phyloP scores from a whole-genome alignment of 352 stramenopile species.

The Phytophthora rubi region DNA sequence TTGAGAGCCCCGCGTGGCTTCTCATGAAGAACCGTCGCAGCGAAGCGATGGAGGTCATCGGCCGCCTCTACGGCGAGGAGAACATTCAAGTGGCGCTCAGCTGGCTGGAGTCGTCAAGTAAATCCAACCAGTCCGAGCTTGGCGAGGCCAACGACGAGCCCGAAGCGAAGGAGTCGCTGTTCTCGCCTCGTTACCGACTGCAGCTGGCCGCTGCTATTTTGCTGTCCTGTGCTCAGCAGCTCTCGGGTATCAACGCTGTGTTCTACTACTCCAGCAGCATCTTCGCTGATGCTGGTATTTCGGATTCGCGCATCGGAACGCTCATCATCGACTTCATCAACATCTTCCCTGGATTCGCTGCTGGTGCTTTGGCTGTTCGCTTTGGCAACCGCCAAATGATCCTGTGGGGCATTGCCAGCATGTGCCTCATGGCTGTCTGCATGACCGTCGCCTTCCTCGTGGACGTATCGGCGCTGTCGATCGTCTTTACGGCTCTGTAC shows the following conservation, averaged over 20 bases:
- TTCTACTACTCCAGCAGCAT: slow-evolving; percentile 31
- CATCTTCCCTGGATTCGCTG: slow-evolving; percentile 47
- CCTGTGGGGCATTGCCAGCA: slow-evolving; percentile 41
- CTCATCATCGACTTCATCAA: slow-evolving; percentile 49
- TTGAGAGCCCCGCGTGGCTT: slow-evolving; percentile 44
- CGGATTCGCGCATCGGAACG: slow-evolving; percentile 25
- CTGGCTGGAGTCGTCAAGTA: slow-evolving; percentile 38
- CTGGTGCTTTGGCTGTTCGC: slow-evolving; percentile 42
- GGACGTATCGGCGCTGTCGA: slow-evolving; percentile 32
- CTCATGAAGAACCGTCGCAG: slow-evolving; percentile 30
- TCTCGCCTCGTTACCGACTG: slow-evolving; percentile 42
- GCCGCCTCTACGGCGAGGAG: slow-evolving; percentile 40
- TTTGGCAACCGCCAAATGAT: slow-evolving; percentile 66
- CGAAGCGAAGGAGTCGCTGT: slow-evolving; percentile 32
- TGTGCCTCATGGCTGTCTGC: slow-evolving; percentile 51
- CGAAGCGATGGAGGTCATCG: slow-evolving; percentile 37
- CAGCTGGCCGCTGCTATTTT: slow-evolving; percentile 55
- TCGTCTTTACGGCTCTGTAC: slow-evolving; percentile 57
- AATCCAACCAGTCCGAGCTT: slow-evolving; percentile 18
- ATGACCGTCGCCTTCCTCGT: slow-evolving; percentile 56
- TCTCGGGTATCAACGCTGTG: slow-evolving; percentile 62
- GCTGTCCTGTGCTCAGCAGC: slow-evolving; percentile 49
- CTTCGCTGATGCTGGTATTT: slow-evolving; percentile 25
- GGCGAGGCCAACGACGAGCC: slow-evolving; percentile 33
- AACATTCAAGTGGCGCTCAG: slow-evolving; percentile 34